Percentiles rank a stretch among this genome's conserved stretches.
These are phyloP conservation scores for Westerdykella aurantiaca DNA, from an alignment of 2,329 filamentous ascomycete genomes.

Conservation along the genomic window DNA sequence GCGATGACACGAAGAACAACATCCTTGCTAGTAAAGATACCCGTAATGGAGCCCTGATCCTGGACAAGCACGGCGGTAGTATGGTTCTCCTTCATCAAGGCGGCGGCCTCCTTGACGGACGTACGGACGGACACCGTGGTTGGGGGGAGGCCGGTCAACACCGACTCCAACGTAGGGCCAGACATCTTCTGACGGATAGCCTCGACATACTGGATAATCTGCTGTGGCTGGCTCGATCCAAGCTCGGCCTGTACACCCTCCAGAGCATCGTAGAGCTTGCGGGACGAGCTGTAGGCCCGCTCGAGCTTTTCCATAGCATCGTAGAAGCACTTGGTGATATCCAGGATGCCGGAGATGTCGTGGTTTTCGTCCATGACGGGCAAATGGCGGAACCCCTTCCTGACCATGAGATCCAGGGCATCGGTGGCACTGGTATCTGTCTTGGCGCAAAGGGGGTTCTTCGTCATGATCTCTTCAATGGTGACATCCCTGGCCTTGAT, in stretches of 20 bases:
- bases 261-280: slow-evolving; percentile 93
- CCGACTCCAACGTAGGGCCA: slow-evolving; percentile 89
- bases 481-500: slow-evolving; percentile 84
- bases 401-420: slow-evolving; percentile 94
- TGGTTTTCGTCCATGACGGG: slow-evolving; percentile 99
- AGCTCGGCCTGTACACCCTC: slow-evolving; percentile 97
- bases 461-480: slow-evolving; percentile 99
- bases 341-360: slow-evolving; percentile 94
- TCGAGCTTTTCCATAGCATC: slow-evolving; percentile 99
- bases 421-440: slow-evolving; percentile 98
- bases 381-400: slow-evolving; percentile 94
- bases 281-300: slow-evolving; percentile 94
- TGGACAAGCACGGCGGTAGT: slow-evolving; percentile 95
- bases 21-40: slow-evolving; percentile 99
- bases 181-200: slow-evolving; percentile 95
- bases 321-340: slow-evolving; percentile 99
- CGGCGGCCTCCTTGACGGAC: slow-evolving; percentile 90
- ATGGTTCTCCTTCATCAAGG: slow-evolving; percentile 97
- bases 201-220: slow-evolving; percentile 98
- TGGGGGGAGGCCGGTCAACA: slow-evolving; percentile 84
- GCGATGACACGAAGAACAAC: slow-evolving; percentile 97
- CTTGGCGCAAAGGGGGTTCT: slow-evolving; percentile 94
- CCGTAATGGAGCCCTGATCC: slow-evolving; percentile 94
- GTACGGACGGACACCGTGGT: slow-evolving; percentile 94
- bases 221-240: slow-evolving; percentile 90